Evolutionary conservation across 352 stramenopile species (phyloP).

Genomic region (Pythium dissotocum): DNA sequence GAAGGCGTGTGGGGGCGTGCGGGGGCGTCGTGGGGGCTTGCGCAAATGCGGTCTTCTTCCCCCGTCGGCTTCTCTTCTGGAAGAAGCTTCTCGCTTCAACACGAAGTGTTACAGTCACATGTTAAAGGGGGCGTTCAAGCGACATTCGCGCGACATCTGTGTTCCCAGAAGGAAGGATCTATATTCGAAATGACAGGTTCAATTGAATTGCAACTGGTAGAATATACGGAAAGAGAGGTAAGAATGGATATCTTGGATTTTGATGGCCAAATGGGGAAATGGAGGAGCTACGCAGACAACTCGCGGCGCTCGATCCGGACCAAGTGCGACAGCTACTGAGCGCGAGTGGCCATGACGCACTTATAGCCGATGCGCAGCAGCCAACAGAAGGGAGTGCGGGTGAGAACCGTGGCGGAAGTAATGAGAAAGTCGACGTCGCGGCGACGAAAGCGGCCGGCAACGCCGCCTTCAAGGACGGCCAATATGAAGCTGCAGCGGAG

Average conservation of each 20-base stretch:
- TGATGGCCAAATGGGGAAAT: slow-evolving; percentile 14
- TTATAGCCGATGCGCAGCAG: slow-evolving; percentile 16
- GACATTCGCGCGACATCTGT: slow-evolving; percentile 32
- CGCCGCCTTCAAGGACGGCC: slow-evolving; percentile 42
- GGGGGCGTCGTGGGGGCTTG: background rate
- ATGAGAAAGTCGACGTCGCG: slow-evolving; percentile 16
- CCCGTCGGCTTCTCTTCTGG: background rate
- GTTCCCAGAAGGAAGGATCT: slow-evolving; percentile 1
- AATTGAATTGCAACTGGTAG: background rate
- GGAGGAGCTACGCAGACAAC: slow-evolving; percentile 34
- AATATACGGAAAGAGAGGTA: background rate
- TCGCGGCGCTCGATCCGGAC: slow-evolving; percentile 32
- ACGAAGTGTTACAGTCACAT: slow-evolving; percentile 12
- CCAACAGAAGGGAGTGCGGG: background rate
- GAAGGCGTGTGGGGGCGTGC: background rate
- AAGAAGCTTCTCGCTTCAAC: slow-evolving; percentile 9
- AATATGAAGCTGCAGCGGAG: slow-evolving; percentile 37
- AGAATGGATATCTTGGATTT: background rate
- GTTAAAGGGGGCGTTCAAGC: slow-evolving; percentile 13
- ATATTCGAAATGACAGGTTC: slow-evolving; percentile 3
- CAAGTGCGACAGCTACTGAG: slow-evolving; percentile 35
- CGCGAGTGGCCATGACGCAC: slow-evolving; percentile 35
- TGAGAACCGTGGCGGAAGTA: background rate
- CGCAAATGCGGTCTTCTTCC: slow-evolving; percentile 1
- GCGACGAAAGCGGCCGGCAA: slow-evolving; percentile 55